A percentile compares a stretch with the other conserved stretches of the same genome.
phyloP scores from a whole-genome alignment of 768 basidiomycete species.

The Coprinopsis marcescibilis region DNA sequence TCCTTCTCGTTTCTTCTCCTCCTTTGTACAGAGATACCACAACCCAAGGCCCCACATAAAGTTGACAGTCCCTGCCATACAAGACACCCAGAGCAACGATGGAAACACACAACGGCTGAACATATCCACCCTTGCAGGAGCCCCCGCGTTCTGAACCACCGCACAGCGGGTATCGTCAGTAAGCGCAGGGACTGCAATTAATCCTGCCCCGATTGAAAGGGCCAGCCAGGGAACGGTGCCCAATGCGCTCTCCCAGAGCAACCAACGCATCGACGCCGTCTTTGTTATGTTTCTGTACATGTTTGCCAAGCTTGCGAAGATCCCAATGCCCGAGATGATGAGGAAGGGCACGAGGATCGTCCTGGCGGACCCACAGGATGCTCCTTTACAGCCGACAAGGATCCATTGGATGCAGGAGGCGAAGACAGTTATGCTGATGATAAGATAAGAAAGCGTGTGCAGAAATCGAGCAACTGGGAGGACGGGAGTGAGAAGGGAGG shows the following conservation, averaged over 20 bases:
- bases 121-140: background rate
- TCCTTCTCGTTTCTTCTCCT: background rate
- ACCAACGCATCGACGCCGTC: background rate
- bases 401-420: background rate
- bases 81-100: background rate
- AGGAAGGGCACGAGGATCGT: background rate
- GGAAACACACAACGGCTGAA: background rate
- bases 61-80: background rate
- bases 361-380: no score
- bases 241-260: background rate
- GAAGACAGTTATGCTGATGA: no score
- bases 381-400: no score
- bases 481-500: no score
- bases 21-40: background rate
- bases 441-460: no score
- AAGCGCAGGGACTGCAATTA: no score
- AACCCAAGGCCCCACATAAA: background rate
- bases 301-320: background rate
- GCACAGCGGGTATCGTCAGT: no score
- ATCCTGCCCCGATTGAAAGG: background rate
- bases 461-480: no score
- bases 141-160: background rate
- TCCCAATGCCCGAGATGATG: background rate
- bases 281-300: no score
- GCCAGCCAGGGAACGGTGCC: background rate